phyloP scores from a whole-genome alignment of 1,139 yeast genomes.

The Debaryomyces singareniensis region DNA sequence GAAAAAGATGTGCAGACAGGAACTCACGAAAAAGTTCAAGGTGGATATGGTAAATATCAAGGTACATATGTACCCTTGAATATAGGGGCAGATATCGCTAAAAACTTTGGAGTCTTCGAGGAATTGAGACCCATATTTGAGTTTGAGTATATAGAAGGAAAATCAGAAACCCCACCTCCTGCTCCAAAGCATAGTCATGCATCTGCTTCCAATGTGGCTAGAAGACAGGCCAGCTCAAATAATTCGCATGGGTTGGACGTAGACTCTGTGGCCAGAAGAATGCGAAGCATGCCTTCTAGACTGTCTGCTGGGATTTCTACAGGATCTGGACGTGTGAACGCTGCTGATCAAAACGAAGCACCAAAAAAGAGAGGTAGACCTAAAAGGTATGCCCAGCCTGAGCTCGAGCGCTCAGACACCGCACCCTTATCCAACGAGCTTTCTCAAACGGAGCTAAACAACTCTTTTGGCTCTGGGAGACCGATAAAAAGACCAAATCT shows the following conservation, averaged over 20 bases:
- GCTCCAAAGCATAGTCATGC: conserved; percentile 85
- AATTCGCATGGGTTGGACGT: conserved; percentile 7
- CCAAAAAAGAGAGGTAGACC: conserved; percentile 46
- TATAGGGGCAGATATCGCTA: conserved; percentile 60
- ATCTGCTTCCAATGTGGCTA: conserved; percentile 46
- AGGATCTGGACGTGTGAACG: no score
- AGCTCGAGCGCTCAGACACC: conserved; percentile 23
- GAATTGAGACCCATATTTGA: conserved; percentile 65
- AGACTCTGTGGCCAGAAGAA: conserved; percentile 6
- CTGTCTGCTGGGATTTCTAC: no score
- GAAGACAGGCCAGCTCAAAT: conserved; percentile 18
- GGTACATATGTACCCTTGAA: conserved; percentile 89
- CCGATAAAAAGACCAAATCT: conserved; percentile 16
- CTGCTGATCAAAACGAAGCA: no score
- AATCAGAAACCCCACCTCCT: conserved; percentile 63
- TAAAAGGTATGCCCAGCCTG: conserved; percentile 30
- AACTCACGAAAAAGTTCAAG: conserved; percentile 86
- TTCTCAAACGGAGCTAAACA: conserved; percentile 18
- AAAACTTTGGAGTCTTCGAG: conserved; percentile 64
- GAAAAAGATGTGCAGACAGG: conserved; percentile 88
- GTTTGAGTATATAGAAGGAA: conserved; percentile 50
- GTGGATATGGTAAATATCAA: conserved; percentile 92
- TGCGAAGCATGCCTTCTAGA: conserved; percentile 14
- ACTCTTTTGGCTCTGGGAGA: conserved; percentile 18
- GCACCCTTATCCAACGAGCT: conserved; percentile 18